Evolutionary conservation across 495 filamentous ascomycete genomes (phyloP).

Genomic region (Tuber brumale): DNA sequence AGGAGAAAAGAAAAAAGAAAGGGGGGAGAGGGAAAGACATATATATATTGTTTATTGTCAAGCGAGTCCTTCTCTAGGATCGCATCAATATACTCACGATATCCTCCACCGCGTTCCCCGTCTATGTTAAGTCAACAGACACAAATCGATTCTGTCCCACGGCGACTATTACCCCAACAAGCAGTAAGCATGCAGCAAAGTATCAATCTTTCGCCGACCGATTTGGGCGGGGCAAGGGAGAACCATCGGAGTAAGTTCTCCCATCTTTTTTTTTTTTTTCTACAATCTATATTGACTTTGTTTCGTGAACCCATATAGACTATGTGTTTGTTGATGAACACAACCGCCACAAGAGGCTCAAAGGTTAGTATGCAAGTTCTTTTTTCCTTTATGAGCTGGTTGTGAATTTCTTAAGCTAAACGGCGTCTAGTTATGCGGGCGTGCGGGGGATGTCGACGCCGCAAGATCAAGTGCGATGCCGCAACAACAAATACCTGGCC

Average conservation of each 20-base stretch:
- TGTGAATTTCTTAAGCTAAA: constrained; percentile 21
- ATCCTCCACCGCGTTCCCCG: constrained; percentile 13
- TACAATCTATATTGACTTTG: not conserved
- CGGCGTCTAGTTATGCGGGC: constrained; percentile 80
- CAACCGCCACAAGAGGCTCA: constrained; percentile 93
- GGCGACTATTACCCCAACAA: constrained; percentile 41
- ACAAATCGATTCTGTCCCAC: constrained; percentile 39
- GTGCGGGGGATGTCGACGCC: constrained; percentile 88
- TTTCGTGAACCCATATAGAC: constrained; percentile 50
- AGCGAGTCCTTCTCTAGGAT: constrained; percentile 12
- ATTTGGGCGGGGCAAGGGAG: constrained; percentile 39
- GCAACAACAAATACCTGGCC: constrained; percentile 98
- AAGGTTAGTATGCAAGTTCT: constrained; percentile 56
- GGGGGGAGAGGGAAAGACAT: not conserved
- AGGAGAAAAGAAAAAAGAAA: constrained; percentile 2
- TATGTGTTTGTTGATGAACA: constrained; percentile 99
- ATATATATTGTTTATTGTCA: constrained; percentile 13
- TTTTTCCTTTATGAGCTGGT: constrained; percentile 6
- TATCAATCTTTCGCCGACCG: constrained; percentile 39
- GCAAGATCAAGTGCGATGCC: constrained; percentile 94
- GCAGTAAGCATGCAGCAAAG: constrained; percentile 41
- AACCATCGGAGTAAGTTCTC: constrained; percentile 38
- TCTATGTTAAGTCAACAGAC: constrained; percentile 40
- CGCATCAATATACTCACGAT: constrained; percentile 13
- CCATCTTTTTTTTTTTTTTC: constrained; percentile 16